phyloP scores from a whole-genome alignment of 2,329 filamentous ascomycete species.

The Nannizziopsis arthrosporioides region DNA sequence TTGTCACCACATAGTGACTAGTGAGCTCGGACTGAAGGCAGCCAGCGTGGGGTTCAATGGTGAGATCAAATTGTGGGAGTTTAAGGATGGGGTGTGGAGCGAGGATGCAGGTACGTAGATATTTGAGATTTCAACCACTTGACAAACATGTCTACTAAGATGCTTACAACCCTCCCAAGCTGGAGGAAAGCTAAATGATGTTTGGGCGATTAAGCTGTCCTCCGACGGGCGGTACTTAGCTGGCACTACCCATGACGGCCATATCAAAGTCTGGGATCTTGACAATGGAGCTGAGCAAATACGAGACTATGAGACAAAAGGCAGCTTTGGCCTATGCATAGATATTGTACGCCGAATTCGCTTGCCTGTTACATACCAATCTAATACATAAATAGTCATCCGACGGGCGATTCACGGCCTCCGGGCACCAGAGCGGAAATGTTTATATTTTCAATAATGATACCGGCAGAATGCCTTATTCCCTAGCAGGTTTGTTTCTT shows the following conservation, averaged over 20 bases:
- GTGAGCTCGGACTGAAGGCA: conserved; percentile 56
- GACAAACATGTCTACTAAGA: no score
- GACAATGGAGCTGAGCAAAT: conserved; percentile 49
- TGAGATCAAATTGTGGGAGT: conserved; percentile 71
- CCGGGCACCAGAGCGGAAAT: conserved; percentile 81
- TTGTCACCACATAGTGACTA: conserved; percentile 75
- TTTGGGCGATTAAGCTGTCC: conserved; percentile 81
- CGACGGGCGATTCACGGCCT: conserved; percentile 78
- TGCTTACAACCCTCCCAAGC: conserved; percentile 23
- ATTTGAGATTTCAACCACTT: no score
- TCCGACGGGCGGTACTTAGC: conserved; percentile 74
- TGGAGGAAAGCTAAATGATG: conserved; percentile 53
- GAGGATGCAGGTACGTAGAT: conserved; percentile 28
- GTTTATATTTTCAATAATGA: conserved; percentile 95
- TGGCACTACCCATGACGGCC: conserved; percentile 76
- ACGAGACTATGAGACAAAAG: conserved; percentile 78
- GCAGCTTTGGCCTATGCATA: conserved; percentile 80
- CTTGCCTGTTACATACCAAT: background rate
- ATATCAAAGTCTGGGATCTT: conserved; percentile 79
- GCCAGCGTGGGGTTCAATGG: conserved; percentile 84
- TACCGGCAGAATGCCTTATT: conserved; percentile 72
- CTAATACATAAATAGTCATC: conserved; percentile 36
- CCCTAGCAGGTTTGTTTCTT: conserved; percentile 53
- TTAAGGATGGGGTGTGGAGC: conserved; percentile 45
- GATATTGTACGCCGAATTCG: conserved; percentile 48